phyloP scores from a whole-genome alignment of 345 rosid species.

The Gossypium thurberi region DNA sequence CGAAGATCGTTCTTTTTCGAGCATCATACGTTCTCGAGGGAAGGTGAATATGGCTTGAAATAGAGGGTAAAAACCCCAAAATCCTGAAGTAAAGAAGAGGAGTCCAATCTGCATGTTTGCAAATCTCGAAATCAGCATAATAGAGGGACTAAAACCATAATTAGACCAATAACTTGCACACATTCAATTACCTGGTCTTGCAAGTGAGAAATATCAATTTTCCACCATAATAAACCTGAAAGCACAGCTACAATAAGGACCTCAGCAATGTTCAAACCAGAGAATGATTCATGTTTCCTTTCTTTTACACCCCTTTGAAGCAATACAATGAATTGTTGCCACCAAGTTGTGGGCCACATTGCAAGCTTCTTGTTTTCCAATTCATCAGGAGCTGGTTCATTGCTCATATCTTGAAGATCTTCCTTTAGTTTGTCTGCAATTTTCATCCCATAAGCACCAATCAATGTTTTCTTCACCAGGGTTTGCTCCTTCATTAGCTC shows the following conservation, averaged over 20 bases:
- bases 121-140: neutral
- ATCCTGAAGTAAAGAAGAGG: slow-evolving; percentile 55
- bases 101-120: slow-evolving; percentile 54
- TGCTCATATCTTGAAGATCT: slow-evolving; percentile 14
- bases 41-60: slow-evolving; percentile 73
- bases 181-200: slow-evolving; percentile 60
- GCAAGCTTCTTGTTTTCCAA: slow-evolving; percentile 14
- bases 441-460: slow-evolving; percentile 31
- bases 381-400: neutral
- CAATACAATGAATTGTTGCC: slow-evolving; percentile 45
- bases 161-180: too few species aligned
- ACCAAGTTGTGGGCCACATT: slow-evolving; percentile 50
- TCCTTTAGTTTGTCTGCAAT: slow-evolving; percentile 24
- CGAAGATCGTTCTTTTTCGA: slow-evolving; percentile 72
- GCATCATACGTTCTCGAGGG: slow-evolving; percentile 75
- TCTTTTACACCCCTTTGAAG: slow-evolving; percentile 43
- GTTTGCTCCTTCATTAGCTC: slow-evolving; percentile 18
- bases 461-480: slow-evolving; percentile 28
- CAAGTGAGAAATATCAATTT: slow-evolving; percentile 30
- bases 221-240: slow-evolving; percentile 46
- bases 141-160: too few species aligned
- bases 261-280: slow-evolving; percentile 30
- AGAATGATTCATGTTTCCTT: slow-evolving; percentile 39
- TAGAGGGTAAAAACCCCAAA: slow-evolving; percentile 73
- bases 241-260: slow-evolving; percentile 30